Percentiles rank a stretch among this genome's conserved stretches.
phyloP scores from a whole-genome alignment of 352 stramenopile genomes.

The Peronospora belbahrii region DNA sequence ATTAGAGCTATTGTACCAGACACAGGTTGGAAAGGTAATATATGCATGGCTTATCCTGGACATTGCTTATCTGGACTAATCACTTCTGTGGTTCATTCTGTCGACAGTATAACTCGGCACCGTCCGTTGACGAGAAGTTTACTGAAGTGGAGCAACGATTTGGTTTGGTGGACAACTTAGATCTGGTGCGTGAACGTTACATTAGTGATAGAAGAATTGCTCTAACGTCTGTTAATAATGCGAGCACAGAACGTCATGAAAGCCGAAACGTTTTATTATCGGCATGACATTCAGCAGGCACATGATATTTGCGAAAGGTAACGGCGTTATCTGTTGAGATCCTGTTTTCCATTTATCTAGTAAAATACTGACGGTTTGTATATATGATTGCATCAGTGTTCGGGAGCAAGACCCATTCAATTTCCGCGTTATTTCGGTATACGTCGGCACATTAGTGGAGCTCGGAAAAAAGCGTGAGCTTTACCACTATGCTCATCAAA shows the following conservation, averaged over 20 bases:
- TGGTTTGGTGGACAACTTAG: constrained; percentile 48
- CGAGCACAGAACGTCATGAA: constrained; percentile 53
- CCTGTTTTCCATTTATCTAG: not conserved
- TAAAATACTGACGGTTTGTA: not conserved
- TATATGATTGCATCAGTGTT: constrained; percentile 30
- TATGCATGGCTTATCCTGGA: not conserved
- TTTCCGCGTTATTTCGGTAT: constrained; percentile 71
- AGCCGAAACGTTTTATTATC: constrained; percentile 79
- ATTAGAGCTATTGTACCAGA: constrained; percentile 54
- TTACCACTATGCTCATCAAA: constrained; percentile 93
- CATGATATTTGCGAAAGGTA: constrained; percentile 76
- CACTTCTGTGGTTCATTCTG: not conserved
- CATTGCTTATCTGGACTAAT: not conserved
- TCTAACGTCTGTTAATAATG: constrained; percentile 9
- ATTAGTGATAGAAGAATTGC: not conserved
- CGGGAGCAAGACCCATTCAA: constrained; percentile 73
- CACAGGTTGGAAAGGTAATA: constrained; percentile 61
- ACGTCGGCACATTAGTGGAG: constrained; percentile 87
- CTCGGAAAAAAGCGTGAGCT: constrained; percentile 90
- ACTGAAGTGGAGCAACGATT: constrained; percentile 44
- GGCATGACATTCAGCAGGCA: constrained; percentile 75
- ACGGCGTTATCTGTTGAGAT: not conserved
- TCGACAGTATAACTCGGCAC: constrained; percentile 50
- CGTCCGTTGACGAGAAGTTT: constrained; percentile 59
- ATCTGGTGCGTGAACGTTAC: constrained; percentile 37